Base-by-base conservation (phyloP, 2,329 filamentous ascomycete genomes). In the Botrytis elliptica region DNA sequence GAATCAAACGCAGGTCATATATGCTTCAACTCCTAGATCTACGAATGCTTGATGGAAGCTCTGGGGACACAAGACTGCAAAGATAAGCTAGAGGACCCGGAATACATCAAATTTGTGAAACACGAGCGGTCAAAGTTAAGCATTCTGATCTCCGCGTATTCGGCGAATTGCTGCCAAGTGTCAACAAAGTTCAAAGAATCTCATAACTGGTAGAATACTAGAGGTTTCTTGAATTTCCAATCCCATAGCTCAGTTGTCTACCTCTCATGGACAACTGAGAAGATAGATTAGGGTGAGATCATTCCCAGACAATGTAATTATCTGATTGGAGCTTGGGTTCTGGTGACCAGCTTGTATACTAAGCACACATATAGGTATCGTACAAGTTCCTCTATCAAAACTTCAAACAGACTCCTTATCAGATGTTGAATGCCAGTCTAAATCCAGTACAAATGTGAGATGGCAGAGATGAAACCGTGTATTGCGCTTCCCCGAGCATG, bases 381-480 rank as follows among this genome's bases (percentile, higher is more conserved):
- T n/a, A 12, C 46, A 25, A 52, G 4, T 52, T n/a, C 22, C 46
- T 52, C 46, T 14, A 25, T 52, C 10, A 6, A 14, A 6, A 25
- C 14, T 14, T 52, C 25, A 22, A 3, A 52, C 22, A 0, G 49
- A 10, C 10, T n/a, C 49, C 22, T 52, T 52, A 10, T 52, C 22
- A 52, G 46, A 52, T 25, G 3, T 52, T 25, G 10, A 52, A 52
- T 52, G 0, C 4, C 46, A 52, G 22, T 52, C 46, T 52, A 6
- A 1, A 5, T 0, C 0, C 1, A 10, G 10, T 52, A 1, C 7
- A 25, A n/a, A 52, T n/a, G 9, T 5, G 10, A n/a, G 22, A n/a
- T 52, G 4, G 6, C 9, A n/a, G 5, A n/a, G 22, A 52, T 14
- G n/a, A 52, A n/a, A 14, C 49, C 25, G 14, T 2, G 49, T 14